Conservation (phyloP, 495 filamentous ascomycete genomes). For the Aspergillus diversus region DNA sequence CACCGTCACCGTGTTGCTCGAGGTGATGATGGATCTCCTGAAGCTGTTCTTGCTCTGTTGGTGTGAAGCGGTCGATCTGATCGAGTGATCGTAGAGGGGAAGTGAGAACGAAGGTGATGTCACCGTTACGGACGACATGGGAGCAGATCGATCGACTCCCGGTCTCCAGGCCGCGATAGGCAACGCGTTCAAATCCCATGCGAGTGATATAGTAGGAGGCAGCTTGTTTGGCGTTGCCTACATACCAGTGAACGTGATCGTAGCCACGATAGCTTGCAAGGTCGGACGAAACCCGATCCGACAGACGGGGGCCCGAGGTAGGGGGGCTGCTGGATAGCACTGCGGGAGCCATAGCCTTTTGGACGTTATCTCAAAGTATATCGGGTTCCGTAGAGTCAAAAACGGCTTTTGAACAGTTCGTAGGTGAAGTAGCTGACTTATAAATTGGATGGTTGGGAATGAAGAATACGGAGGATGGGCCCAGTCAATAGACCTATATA, state of each 20-base stretch:
- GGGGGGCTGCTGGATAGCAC: slow-evolving; percentile 62
- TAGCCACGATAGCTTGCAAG: slow-evolving; percentile 74
- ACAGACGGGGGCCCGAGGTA: slow-evolving; percentile 22
- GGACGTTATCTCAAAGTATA: slow-evolving; percentile 11
- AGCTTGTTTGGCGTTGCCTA: slow-evolving; percentile 94
- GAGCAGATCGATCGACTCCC: slow-evolving; percentile 74
- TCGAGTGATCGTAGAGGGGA: slow-evolving; percentile 71
- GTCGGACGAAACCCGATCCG: slow-evolving; percentile 25
- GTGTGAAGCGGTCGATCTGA: slow-evolving; percentile 45
- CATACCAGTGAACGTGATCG: slow-evolving; percentile 90
- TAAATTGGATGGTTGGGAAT: not conserved
- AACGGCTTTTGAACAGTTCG: not conserved
- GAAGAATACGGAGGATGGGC: not conserved
- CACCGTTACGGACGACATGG: slow-evolving; percentile 78
- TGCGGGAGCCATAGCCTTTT: slow-evolving; percentile 66
- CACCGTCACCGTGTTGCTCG: slow-evolving; percentile 82
- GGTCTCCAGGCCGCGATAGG: slow-evolving; percentile 86
- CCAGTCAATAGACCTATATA: slow-evolving; percentile 4
- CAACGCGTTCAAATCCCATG: slow-evolving; percentile 79
- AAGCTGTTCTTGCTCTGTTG: slow-evolving; percentile 62
- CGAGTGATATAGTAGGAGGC: slow-evolving; percentile 82
- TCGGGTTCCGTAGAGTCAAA: not conserved
- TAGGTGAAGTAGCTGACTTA: too few relatives aligned
- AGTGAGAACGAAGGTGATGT: slow-evolving; percentile 80
- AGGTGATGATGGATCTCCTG: slow-evolving; percentile 75